Evolutionary conservation across 2,329 filamentous ascomycete genomes (phyloP).

Genomic region (Claviceps paspali): DNA sequence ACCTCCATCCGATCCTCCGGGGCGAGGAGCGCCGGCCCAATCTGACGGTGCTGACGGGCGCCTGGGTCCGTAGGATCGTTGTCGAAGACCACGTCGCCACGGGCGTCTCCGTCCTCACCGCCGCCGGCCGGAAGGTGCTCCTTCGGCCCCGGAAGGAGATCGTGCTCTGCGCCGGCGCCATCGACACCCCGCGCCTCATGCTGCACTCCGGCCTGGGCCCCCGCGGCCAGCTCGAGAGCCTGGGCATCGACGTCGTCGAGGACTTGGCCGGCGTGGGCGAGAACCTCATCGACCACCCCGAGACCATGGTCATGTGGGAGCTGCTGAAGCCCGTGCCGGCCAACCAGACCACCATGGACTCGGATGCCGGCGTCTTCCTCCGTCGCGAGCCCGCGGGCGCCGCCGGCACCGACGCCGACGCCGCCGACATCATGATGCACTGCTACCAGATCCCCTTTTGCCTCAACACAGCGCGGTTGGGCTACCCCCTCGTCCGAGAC

Average conservation of each 20-base stretch:
- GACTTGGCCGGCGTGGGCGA: conserved; percentile 45
- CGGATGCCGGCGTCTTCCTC: conserved; percentile 76
- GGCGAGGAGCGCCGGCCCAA: conserved; percentile 73
- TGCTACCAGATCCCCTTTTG: conserved; percentile 93
- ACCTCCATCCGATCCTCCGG: conserved; percentile 80
- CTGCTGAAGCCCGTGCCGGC: conserved; percentile 59
- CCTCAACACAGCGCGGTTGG: conserved; percentile 68
- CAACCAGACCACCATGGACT: conserved; percentile 83
- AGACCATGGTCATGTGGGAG: conserved; percentile 55
- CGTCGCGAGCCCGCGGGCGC: conserved; percentile 62
- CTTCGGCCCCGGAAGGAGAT: conserved; percentile 59
- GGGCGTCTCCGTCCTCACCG: conserved; percentile 53
- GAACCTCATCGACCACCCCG: conserved; percentile 46
- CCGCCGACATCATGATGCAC: conserved; percentile 88
- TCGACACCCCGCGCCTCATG: conserved; percentile 61
- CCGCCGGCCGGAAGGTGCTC: conserved; percentile 35
- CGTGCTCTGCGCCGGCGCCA: conserved; percentile 63
- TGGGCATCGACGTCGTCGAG: conserved; percentile 39
- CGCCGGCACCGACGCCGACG: conserved; percentile 50
- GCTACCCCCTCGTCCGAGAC: conserved; percentile 47
- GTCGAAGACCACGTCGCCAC: conserved; percentile 53
- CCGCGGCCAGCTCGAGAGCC: conserved; percentile 33
- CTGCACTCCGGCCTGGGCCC: conserved; percentile 43
- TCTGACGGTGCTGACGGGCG: conserved; percentile 72
- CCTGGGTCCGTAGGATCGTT: conserved; percentile 74